phyloP scores from a whole-genome alignment of 2,329 filamentous ascomycete species.

The Arthrobotrys iridis region DNA sequence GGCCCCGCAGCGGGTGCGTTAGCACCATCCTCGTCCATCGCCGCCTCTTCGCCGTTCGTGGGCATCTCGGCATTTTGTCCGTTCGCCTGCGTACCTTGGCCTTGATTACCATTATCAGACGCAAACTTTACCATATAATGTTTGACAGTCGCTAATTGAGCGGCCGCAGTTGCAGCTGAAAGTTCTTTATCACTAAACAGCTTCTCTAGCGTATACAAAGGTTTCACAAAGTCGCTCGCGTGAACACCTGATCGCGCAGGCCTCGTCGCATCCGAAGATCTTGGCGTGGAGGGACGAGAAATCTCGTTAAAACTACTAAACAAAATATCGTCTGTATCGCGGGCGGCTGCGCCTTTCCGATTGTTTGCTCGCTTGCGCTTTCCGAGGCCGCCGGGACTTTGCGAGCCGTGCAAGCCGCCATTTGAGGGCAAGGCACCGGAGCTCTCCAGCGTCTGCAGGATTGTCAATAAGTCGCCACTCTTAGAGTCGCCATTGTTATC shows the following conservation, averaged over 20 bases:
- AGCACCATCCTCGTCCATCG: slow-evolving; percentile 25
- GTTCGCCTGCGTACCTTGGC: slow-evolving; percentile 16
- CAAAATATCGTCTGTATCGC: slow-evolving; percentile 41
- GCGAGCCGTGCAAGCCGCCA: slow-evolving; percentile 37
- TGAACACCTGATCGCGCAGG: slow-evolving; percentile 41
- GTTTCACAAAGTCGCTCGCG: slow-evolving; percentile 49
- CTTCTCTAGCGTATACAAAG: slow-evolving; percentile 51
- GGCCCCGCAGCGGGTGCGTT: slow-evolving; percentile 23
- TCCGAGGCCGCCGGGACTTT: slow-evolving; percentile 53
- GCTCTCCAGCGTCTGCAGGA: slow-evolving; percentile 42
- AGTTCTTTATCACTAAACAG: slow-evolving; percentile 53
- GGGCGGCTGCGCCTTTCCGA: slow-evolving; percentile 36
- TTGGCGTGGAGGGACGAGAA: slow-evolving; percentile 50
- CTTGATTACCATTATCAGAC: slow-evolving; percentile 4
- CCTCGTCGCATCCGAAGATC: slow-evolving; percentile 28
- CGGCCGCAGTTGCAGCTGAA: slow-evolving; percentile 29
- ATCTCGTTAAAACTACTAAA: slow-evolving; percentile 39
- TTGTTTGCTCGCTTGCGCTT: slow-evolving; percentile 55
- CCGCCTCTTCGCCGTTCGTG: slow-evolving; percentile 16
- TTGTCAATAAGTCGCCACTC: slow-evolving; percentile 41
- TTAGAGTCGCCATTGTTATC: slow-evolving; percentile 39
- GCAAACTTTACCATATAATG: slow-evolving; percentile 31
- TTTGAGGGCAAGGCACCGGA: slow-evolving; percentile 38
- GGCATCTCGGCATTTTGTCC: slow-evolving; percentile 26
- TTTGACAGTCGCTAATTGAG: slow-evolving; percentile 41